phyloP scores from a whole-genome alignment of 805 yeast genomes.

The Nakazawaea siamensis region DNA sequence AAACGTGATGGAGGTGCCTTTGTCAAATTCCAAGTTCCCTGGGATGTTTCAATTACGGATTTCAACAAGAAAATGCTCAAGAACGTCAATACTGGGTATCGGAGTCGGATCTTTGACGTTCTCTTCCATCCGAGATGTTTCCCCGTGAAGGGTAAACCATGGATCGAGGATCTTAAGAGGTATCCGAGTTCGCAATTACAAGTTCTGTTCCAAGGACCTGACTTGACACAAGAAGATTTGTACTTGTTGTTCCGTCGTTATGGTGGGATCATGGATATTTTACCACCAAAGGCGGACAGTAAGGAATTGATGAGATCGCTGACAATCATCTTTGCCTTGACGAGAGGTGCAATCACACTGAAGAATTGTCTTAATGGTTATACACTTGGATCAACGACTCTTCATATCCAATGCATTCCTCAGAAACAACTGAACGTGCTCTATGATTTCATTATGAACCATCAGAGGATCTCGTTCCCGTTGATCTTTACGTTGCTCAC shows the following conservation, averaged over 20 bases:
- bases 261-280: slow-evolving; percentile 73
- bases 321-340: slow-evolving; percentile 42
- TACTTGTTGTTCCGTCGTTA: slow-evolving; percentile 80
- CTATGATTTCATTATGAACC: slow-evolving; percentile 54
- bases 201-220: slow-evolving; percentile 69
- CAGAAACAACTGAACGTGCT: slow-evolving; percentile 43
- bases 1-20: slow-evolving; percentile 91
- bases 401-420: slow-evolving; percentile 71
- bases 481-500: slow-evolving; percentile 70
- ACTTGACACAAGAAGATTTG: slow-evolving; percentile 67
- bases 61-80: slow-evolving; percentile 39
- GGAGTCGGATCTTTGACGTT: slow-evolving; percentile 26
- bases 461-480: slow-evolving; percentile 80
- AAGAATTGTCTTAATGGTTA: slow-evolving; percentile 87
- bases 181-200: slow-evolving; percentile 57
- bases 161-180: slow-evolving; percentile 90
- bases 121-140: slow-evolving; percentile 47
- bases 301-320: slow-evolving; percentile 44
- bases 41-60: slow-evolving; percentile 36
- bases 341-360: slow-evolving; percentile 74
- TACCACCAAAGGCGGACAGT: slow-evolving; percentile 40
- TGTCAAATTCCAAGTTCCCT: slow-evolving; percentile 65
- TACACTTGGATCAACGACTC: slow-evolving; percentile 47
- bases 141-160: slow-evolving; percentile 86
- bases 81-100: slow-evolving; percentile 22